A percentile compares a stretch with the other conserved stretches of the same genome.
Evolutionary conservation across 2,329 filamentous ascomycete genomes (phyloP).

Genomic region (Aschersonia sp.): DNA sequence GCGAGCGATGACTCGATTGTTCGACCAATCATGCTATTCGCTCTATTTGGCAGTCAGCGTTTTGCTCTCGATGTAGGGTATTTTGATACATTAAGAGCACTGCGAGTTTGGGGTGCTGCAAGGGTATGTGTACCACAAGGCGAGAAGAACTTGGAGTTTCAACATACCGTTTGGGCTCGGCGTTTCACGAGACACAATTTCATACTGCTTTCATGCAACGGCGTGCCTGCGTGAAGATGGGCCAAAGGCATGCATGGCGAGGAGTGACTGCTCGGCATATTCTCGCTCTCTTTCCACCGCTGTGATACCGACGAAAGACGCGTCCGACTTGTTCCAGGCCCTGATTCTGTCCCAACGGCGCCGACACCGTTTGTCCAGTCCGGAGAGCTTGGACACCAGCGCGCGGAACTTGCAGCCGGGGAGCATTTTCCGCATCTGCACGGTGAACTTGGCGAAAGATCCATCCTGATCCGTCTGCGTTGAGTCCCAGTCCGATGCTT

Average conservation of each 20-base stretch:
- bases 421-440: not conserved
- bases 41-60: too few species aligned
- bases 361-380: not conserved
- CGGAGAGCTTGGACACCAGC: not conserved
- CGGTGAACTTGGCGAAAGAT: not conserved
- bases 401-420: not conserved
- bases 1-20: too few species aligned
- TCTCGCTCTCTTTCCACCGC: constrained; percentile 5
- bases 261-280: not conserved
- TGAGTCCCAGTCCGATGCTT: not conserved
- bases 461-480: not conserved
- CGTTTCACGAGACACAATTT: not conserved
- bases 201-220: not conserved
- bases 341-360: not conserved
- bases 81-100: too few species aligned
- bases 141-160: not conserved
- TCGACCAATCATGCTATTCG: too few species aligned
- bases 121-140: too few species aligned
- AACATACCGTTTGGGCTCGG: not conserved
- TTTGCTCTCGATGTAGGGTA: too few species aligned
- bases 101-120: too few species aligned
- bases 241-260: not conserved
- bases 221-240: not conserved
- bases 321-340: constrained; percentile 1
- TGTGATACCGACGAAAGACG: constrained; percentile 7